Percentiles rank a stretch among this genome's conserved stretches.
Conservation (phyloP, 2,329 filamentous ascomycete species). For the Coniella vitis region DNA sequence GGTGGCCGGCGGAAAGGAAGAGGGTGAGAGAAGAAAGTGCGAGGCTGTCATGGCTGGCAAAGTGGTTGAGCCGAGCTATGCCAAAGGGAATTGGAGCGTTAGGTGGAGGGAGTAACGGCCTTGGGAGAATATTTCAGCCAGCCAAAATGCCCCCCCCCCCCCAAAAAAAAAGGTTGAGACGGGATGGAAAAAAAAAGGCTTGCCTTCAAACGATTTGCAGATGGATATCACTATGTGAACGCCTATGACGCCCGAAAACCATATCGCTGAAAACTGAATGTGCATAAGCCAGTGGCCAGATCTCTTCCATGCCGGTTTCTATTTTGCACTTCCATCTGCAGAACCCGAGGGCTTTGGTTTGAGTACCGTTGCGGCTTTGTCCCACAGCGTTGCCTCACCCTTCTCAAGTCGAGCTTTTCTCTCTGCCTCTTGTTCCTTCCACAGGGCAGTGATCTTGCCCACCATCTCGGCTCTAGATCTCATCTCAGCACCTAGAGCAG, state of each 20-base stretch:
- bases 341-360: slow-evolving; percentile 1
- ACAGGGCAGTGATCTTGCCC: slow-evolving; percentile 45
- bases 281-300: not conserved
- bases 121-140: too few relatives aligned
- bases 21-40: slow-evolving; percentile 35
- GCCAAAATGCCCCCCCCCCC: too few relatives aligned
- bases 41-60: slow-evolving; percentile 53
- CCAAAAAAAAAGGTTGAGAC: too few relatives aligned
- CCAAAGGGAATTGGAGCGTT: slow-evolving; percentile 54
- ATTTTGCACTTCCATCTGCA: slow-evolving; percentile 5
- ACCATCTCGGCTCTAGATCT: slow-evolving; percentile 55
- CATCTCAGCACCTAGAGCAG: slow-evolving; percentile 56
- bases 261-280: not conserved
- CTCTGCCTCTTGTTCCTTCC: slow-evolving; percentile 48
- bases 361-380: slow-evolving; percentile 31
- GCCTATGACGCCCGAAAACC: not conserved
- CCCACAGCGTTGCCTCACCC: slow-evolving; percentile 40
- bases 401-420: slow-evolving; percentile 49
- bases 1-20: slow-evolving; percentile 17
- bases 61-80: slow-evolving; percentile 53
- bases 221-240: not conserved
- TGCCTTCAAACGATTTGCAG: too few relatives aligned
- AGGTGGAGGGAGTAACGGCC: slow-evolving; percentile 43
- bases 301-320: not conserved
- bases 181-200: too few relatives aligned